Evolutionary conservation across 164 flowering plant genomes (phyloP), one percentile per base, ranked within the genome.

Genomic region (Warburgia ugandensis): DNA sequence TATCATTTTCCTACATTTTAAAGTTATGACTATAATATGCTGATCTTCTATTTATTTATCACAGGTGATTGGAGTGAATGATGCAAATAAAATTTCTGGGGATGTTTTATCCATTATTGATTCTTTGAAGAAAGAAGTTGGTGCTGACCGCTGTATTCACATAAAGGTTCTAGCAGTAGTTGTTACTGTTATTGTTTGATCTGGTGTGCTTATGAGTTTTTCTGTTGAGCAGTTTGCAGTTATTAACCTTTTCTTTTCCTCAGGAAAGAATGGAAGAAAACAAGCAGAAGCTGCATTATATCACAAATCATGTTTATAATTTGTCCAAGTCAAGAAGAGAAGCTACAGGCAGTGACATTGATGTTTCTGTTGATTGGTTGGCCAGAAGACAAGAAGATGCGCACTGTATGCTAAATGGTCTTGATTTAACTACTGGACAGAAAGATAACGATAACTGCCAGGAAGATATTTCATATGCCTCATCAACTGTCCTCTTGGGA

Each of bases 261-360:
- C 86, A 94, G 99, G 73, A 75, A 63, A 72, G 70, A 54, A 67
- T 89, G 55, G 92, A 86, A 68, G 90, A 81, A 54, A 94, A 89
- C 60, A 61, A 64, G 58, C 65, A 72, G 29, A 86, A 73, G 59
- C 38, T 94, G 72, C 31, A 28, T 56, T 69, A 68, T 48, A 54
- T 79, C 21, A 76, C 94, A 7, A 72, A 61, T 29, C 54, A 67
- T 46, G 50, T 80, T 6, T 59, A 50, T 60, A 68, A 49, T 46
- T 61, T 76, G 50, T 68, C 91, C 4, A 60, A 49, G 27, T 77
- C 71, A 48, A 69, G 94, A 70, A 65, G 66, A 58, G 62, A 50
- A 14, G n/a, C 28, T 23, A 41, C 42, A 46, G 32, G 25, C 21
- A 36, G 8, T 30, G 65, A 45, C 56, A 28, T 29, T 29, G 69